phyloP scores from a whole-genome alignment of 2,329 filamentous ascomycete genomes.

The Pestalotiopsis sp. region DNA sequence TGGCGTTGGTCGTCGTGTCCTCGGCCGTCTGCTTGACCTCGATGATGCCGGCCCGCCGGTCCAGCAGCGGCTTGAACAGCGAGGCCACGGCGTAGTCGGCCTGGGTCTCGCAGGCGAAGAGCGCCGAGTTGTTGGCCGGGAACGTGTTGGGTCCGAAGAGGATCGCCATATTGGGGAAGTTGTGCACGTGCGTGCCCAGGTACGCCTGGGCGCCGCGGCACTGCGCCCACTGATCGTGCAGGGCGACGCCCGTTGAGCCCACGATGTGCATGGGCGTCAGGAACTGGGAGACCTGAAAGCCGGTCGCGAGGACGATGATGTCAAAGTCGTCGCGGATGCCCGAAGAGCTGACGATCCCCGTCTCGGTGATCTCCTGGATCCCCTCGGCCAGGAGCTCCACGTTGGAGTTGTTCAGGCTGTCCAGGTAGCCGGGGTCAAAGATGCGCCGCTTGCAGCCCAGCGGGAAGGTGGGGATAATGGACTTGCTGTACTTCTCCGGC shows the following conservation, averaged over 20 bases:
- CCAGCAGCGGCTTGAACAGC: constrained; percentile 32
- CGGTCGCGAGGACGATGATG: constrained; percentile 30
- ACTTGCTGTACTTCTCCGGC: constrained; percentile 31
- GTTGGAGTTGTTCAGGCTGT: constrained; percentile 30
- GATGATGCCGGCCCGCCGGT: constrained; percentile 32
- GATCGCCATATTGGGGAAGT: constrained; percentile 35
- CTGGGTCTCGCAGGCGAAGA: constrained; percentile 28
- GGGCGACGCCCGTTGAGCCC: constrained; percentile 22
- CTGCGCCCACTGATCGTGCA: constrained; percentile 31
- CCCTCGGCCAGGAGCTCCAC: constrained; percentile 31
- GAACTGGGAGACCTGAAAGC: constrained; percentile 29
- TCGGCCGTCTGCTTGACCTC: constrained; percentile 38
- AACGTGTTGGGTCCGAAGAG: constrained; percentile 31
- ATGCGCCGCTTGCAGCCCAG: constrained; percentile 40
- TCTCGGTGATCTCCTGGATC: constrained; percentile 27
- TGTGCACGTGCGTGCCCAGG: constrained; percentile 31
- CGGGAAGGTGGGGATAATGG: constrained; percentile 34
- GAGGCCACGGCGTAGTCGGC: constrained; percentile 32
- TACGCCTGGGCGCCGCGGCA: constrained; percentile 33
- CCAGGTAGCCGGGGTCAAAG: constrained; percentile 36
- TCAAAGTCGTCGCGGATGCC: constrained; percentile 26
- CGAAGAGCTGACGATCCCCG: constrained; percentile 25
- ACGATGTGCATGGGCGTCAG: constrained; percentile 30
- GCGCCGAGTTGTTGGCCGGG: constrained; percentile 29
- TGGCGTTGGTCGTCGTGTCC: constrained; percentile 29